Evolutionary conservation across 1,284 basidiomycete genomes (phyloP).

Genomic region (Heliocybe sulcata): DNA sequence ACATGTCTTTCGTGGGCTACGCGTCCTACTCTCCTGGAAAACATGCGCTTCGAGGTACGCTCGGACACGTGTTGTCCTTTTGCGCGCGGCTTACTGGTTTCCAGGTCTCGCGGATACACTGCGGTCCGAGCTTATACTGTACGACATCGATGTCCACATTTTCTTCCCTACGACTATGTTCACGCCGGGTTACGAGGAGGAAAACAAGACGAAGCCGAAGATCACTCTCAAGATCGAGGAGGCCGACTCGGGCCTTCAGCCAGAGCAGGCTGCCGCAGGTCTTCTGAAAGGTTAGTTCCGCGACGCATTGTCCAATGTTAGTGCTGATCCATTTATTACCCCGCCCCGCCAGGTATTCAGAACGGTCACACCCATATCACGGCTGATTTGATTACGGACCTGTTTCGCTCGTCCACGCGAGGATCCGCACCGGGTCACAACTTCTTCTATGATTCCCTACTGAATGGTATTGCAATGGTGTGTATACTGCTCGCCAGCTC

Average conservation of each 20-base stretch:
- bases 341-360: slow-evolving; percentile 70
- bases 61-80: slow-evolving; percentile 2
- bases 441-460: slow-evolving; percentile 45
- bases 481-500: slow-evolving; percentile 20
- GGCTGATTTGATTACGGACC: slow-evolving; percentile 57
- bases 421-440: slow-evolving; percentile 66
- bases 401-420: slow-evolving; percentile 66
- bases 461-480: slow-evolving; percentile 36
- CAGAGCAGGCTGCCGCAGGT: slow-evolving; percentile 59
- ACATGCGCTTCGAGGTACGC: slow-evolving; percentile 78
- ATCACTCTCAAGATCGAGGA: slow-evolving; percentile 82
- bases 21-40: slow-evolving; percentile 85
- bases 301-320: slow-evolving; percentile 3
- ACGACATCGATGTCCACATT: slow-evolving; percentile 77
- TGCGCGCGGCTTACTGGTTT: slow-evolving; percentile 1
- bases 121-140: slow-evolving; percentile 76
- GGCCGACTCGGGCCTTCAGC: slow-evolving; percentile 57
- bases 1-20: slow-evolving; percentile 82
- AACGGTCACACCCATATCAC: slow-evolving; percentile 74
- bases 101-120: slow-evolving; percentile 83
- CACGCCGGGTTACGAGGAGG: slow-evolving; percentile 74
- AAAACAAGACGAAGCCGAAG: slow-evolving; percentile 78
- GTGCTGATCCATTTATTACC: background rate
- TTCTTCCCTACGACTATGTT: slow-evolving; percentile 87
- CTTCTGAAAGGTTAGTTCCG: slow-evolving; percentile 54